Evolutionary conservation across 768 basidiomycete species (phyloP), one percentile per base, ranked within the genome.

Genomic region (Mrakia frigida): DNA sequence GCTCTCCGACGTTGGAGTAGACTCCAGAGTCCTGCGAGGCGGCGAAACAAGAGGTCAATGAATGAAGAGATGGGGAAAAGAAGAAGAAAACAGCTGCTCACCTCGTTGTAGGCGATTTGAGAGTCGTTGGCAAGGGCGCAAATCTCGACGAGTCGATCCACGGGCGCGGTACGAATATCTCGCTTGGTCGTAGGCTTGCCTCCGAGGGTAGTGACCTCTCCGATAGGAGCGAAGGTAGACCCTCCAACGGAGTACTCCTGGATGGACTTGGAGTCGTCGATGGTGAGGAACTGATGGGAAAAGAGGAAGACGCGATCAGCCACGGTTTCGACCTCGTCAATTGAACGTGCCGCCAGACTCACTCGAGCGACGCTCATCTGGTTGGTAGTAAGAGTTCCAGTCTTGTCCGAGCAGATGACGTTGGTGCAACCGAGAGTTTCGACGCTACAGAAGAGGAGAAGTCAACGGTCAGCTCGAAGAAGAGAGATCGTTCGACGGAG

Each of bases 321-420:
- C 25, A 1, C 56, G 23, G 10, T 1, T 28, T 56, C 50, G 23
- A 28, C 23, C 0, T 14, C 9, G 25, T 13, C 25, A 18, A 25
- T 25, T 1, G 56, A 56, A 14, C 2, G 13, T 6, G 1, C 16
- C 16, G 56, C 4, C 9, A 0, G 86, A 88, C 79, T 63, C 23
- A 84, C 83, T 71, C 78, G 79, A 43, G 92, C 91, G 33, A 98
- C 92, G 80, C 93, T 92, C 96, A 98, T 98, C 82, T 98, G 96
- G 84, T 93, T 81, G 25, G 82, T 82, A 1, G 82, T 82, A 21
- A 82, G 75, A 63, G 84, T 82, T 69, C 95, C 95, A 35, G 96
- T 99, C 87, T 99, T 99, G 85, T 99, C 96, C 4, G 94, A 95
- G 83, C 96, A 99, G 80, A 99, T 98, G 69, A 99, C 94, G 82